A percentile compares a stretch with the other conserved stretches of the same genome.
Conservation (phyloP, 306 rosid species). For the Hippophae tibetana region DNA sequence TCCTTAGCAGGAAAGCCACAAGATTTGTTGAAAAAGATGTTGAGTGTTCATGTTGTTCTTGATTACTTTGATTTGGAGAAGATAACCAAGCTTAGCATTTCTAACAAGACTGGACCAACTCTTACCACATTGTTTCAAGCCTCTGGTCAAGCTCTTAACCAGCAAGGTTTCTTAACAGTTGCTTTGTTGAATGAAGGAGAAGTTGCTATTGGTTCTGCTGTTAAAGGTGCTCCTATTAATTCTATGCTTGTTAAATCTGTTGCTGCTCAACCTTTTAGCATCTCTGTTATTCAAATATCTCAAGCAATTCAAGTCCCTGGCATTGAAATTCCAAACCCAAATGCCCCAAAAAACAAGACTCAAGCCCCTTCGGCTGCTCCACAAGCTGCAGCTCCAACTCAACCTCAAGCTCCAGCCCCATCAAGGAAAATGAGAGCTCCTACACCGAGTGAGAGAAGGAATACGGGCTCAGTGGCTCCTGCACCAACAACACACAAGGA, state of each 20-base stretch:
- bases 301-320: conserved; percentile 29
- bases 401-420: no score
- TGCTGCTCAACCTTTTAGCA: conserved; percentile 26
- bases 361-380: no score
- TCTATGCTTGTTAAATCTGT: conserved; percentile 28
- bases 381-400: no score
- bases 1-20: conserved; percentile 19
- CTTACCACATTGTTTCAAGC: conserved; percentile 38
- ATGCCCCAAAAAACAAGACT: no score
- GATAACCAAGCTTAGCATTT: conserved; percentile 5
- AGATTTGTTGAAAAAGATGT: conserved; percentile 27
- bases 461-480: background rate
- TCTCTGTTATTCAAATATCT: conserved; percentile 48
- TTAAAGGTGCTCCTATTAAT: conserved; percentile 1
- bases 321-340: conserved; percentile 13
- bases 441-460: background rate
- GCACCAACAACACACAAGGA: conserved; percentile 3
- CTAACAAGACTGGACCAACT: background rate
- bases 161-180: conserved; percentile 39
- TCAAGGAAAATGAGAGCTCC: no score
- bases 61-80: conserved; percentile 38
- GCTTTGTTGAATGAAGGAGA: conserved; percentile 29
- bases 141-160: conserved; percentile 22
- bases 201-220: conserved; percentile 37
- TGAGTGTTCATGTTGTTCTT: conserved; percentile 36